Base-by-base conservation (phyloP, 306 rosid genomes). In the Corylus avellana region DNA sequence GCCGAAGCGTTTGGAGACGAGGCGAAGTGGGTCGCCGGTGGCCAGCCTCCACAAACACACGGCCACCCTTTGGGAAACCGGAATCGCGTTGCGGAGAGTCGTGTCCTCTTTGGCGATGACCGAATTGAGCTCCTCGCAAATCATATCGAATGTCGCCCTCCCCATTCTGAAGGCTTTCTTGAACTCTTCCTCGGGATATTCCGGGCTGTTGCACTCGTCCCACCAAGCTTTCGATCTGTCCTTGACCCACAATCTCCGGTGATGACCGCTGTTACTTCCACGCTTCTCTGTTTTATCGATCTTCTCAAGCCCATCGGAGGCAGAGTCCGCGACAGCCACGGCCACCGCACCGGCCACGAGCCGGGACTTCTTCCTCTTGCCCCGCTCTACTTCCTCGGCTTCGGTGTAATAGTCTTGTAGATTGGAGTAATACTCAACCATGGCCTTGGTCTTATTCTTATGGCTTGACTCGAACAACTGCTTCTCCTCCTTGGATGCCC, bases 201-300 rank as follows among this genome's bases (percentile, higher is more conserved):
- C 94, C 0, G 91, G 93, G 6, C 78, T 85, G 79, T 93, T 93
- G 75, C 96, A 96, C 76, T 90, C 93, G 80, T 96, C 97, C 99
- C 99, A 96, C 99, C 99, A 96, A 1, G 98, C 96, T 10, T 91
- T 93, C 2, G 99, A 94, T 64, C 99, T 86, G 79, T 96, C 97
- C 76, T 91, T 96, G 56, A 96, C 98, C 99, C 99, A 96, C 4
- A 96, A 77, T 76, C 99, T 72, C 76, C 98, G 72, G 39, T 90
- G 94, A 1, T 77, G 83, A 61, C 81, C 66, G 53, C 37, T 48
- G 3, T 20, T 59, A 8, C 69, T 18, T 29, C 82, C 81, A 70
- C 73, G 9, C 63, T 81, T 77, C 44, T 12, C 18, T 8, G 73
- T 53, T 46, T 67, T 74, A 12, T 74, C 84, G 22, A 12, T 75